Conservation (phyloP, 169 alveolate species). For the Eimeria tenella region DNA sequence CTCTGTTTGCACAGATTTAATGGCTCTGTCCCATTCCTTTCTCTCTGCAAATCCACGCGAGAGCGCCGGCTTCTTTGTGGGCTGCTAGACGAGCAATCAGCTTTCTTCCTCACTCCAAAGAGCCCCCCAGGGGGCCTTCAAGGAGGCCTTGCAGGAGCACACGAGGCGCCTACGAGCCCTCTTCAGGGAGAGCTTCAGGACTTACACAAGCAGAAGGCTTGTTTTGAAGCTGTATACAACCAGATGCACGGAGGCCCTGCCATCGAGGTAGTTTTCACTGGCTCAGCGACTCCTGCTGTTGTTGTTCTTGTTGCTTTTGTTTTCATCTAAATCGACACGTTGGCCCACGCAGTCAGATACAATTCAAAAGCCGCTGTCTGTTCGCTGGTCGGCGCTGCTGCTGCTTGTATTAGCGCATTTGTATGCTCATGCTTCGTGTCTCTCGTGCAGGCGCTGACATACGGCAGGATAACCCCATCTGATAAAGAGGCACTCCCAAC, state of each 20-base stretch:
- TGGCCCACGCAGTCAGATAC: no score
- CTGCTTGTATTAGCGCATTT: background rate
- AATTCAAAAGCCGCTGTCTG: no score
- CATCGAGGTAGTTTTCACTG: slow-evolving; percentile 1
- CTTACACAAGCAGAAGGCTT: background rate
- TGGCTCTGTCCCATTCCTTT: slow-evolving; percentile 54
- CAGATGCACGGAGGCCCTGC: slow-evolving; percentile 24
- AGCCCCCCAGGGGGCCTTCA: background rate
- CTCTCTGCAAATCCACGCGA: slow-evolving; percentile 29
- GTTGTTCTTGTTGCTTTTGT: background rate
- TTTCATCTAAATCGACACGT: background rate
- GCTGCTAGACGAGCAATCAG: slow-evolving; percentile 62
- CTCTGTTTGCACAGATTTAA: slow-evolving; percentile 16
- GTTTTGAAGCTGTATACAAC: background rate
- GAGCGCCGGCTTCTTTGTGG: slow-evolving; percentile 66
- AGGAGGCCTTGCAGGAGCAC: background rate
- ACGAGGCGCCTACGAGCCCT: background rate
- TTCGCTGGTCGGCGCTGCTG: background rate
- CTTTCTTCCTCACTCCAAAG: slow-evolving; percentile 59
- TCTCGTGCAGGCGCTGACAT: slow-evolving; percentile 10
- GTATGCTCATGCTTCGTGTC: background rate
- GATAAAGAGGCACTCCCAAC: background rate
- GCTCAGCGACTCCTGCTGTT: background rate
- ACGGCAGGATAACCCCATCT: slow-evolving; percentile 10
- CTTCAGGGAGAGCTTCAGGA: background rate